A percentile compares a stretch with the other conserved stretches of the same genome.
Evolutionary conservation across 2,329 filamentous ascomycete species (phyloP).

Genomic region (Stachybotrys echinatus): DNA sequence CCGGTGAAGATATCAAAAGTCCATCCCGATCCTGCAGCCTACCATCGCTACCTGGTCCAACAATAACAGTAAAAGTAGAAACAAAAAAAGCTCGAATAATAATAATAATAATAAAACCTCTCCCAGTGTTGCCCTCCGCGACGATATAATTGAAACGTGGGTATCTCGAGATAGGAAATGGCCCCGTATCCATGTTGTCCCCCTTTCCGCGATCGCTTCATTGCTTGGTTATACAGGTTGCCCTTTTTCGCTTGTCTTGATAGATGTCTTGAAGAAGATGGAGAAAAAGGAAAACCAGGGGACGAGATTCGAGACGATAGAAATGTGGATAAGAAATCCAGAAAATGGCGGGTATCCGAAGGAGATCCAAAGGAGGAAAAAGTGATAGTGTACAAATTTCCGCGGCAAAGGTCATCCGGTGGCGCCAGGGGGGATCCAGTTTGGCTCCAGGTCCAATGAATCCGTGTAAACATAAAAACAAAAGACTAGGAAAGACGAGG

Average conservation of each 20-base stretch:
- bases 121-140: neutral
- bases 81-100: too few species aligned
- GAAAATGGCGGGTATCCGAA: slow-evolving; percentile 12
- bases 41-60: neutral
- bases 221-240: slow-evolving; percentile 27
- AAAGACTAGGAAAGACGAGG: slow-evolving; percentile 11
- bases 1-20: neutral
- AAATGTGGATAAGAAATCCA: slow-evolving; percentile 16
- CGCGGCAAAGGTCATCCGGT: neutral
- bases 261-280: neutral
- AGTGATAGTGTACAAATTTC: slow-evolving; percentile 22
- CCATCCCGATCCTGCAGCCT: neutral
- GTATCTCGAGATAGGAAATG: slow-evolving; percentile 31
- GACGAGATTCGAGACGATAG: slow-evolving; percentile 14
- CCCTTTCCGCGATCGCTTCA: slow-evolving; percentile 18
- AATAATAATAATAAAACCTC: too few species aligned
- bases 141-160: slow-evolving; percentile 14
- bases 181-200: slow-evolving; percentile 20
- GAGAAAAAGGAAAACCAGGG: slow-evolving; percentile 16
- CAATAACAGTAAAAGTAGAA: too few species aligned
- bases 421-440: neutral
- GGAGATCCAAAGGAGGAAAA: slow-evolving; percentile 15
- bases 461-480: neutral
- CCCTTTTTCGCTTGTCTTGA: slow-evolving; percentile 18
- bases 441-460: slow-evolving; percentile 10